Evolutionary conservation across 2,329 filamentous ascomycete species (phyloP), one percentile per base, ranked within the genome.

Genomic region (Cadophora sp.): DNA sequence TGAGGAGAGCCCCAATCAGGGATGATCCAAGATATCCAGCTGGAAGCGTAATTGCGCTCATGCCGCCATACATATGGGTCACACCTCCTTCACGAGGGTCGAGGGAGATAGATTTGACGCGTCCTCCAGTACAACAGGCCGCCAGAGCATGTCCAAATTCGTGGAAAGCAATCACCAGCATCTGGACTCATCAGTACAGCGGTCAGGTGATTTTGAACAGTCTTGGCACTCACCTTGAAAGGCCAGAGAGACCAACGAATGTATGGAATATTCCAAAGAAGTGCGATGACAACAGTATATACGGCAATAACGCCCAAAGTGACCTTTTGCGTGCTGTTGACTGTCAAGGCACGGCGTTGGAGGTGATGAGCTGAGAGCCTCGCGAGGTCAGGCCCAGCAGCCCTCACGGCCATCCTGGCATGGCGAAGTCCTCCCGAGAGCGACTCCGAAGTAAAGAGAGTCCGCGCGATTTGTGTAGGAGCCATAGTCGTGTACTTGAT

Each of bases 111-210:
- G 88, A 91, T 76, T 92, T 88, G 72, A 94, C 92, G 65, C 82
- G 84, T 4, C 92, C 92, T 65, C 92, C 92, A 0, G 92, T 94
- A 68, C 89, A 86, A 71, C 90, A 86, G 48, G 91, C 90, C 1
- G 88, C 88, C 74, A 93, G 86, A 60, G 92, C 92, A 79, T 94
- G 92, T 14, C 90, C 88, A 76, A 94, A 89, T 73, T 94, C 92
- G 80, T 94, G 92, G 79, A 94, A 94, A 46, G 92, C 92, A 71
- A 94, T 94, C 62, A 92, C 91, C 24, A 94, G 85, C 91, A 94
- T 93, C 89, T 91, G 68, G 40, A n/a, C 4, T 9, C 8, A 9
- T 68, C 43, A 67, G 61, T 66, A 1, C 14, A 6, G 11, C 19
- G 62, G 55, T 37, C 8, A 50, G 53, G 24, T 34, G 29, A 55